phyloP scores from a whole-genome alignment of 2,329 filamentous ascomycete species.

The Myriangium duriaei region DNA sequence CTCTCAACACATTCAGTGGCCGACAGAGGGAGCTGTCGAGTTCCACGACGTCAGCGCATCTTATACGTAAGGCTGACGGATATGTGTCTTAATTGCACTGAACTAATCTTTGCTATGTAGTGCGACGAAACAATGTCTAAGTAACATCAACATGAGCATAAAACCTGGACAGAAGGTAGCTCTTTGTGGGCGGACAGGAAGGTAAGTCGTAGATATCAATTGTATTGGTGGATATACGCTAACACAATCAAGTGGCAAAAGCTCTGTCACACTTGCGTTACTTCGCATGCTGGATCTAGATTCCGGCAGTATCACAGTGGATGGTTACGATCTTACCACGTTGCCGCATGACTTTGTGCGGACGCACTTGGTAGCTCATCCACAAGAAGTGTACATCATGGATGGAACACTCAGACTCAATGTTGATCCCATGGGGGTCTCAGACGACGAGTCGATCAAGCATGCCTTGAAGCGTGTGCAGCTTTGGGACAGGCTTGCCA shows the following conservation, averaged over 20 bases:
- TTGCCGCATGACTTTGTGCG: conserved; percentile 35
- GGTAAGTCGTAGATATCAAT: too few species aligned
- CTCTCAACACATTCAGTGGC: conserved; percentile 54
- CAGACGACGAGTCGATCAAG: conserved; percentile 28
- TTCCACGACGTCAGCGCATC: conserved; percentile 46
- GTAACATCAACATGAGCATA: conserved; percentile 34
- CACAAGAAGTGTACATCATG: conserved; percentile 41
- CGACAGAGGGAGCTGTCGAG: conserved; percentile 58
- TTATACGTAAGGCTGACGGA: conserved; percentile 10
- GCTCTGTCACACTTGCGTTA: conserved; percentile 35
- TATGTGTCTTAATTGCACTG: too few species aligned
- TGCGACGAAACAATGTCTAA: conserved; percentile 18
- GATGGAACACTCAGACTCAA: conserved; percentile 37
- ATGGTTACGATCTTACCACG: conserved; percentile 34
- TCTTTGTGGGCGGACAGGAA: conserved; percentile 41
- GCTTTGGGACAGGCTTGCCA: conserved; percentile 19
- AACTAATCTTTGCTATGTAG: too few species aligned
- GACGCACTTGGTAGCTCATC: conserved; percentile 31
- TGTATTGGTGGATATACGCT: too few species aligned
- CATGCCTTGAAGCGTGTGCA: conserved; percentile 33
- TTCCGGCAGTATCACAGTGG: conserved; percentile 33
- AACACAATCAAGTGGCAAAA: conserved; percentile 33
- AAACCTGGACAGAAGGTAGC: conserved; percentile 35
- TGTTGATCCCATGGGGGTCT: conserved; percentile 29
- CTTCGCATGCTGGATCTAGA: conserved; percentile 37